A percentile compares a stretch with the other conserved stretches of the same genome.
phyloP scores from a whole-genome alignment of 2,329 filamentous ascomycete genomes.

The Teratosphaeria viscida region DNA sequence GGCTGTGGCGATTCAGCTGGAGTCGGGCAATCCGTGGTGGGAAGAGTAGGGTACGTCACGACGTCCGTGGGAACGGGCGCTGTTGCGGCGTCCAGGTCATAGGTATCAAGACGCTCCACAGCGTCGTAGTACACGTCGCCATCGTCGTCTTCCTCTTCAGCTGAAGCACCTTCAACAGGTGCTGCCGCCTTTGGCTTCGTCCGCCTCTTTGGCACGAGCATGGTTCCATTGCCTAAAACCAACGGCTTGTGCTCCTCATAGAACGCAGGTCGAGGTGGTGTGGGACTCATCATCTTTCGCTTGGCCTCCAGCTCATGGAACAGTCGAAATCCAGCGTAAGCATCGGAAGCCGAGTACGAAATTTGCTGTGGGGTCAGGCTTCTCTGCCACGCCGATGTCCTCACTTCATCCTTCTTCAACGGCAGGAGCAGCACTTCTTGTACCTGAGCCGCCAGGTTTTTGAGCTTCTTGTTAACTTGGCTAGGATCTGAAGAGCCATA shows the following conservation, averaged over 20 bases:
- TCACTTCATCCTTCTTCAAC: constrained; percentile 64
- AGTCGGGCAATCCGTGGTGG: neutral
- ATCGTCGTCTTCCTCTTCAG: constrained; percentile 18
- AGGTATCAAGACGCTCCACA: constrained; percentile 14
- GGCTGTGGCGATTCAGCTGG: neutral
- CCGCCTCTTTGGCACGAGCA: neutral
- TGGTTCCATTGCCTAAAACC: constrained; percentile 38
- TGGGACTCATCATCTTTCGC: constrained; percentile 54
- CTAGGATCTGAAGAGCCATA: constrained; percentile 45
- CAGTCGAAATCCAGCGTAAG: constrained; percentile 67
- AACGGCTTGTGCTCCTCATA: constrained; percentile 60
- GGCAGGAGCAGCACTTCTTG: constrained; percentile 62
- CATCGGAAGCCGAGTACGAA: constrained; percentile 67
- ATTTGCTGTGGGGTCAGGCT: constrained; percentile 55
- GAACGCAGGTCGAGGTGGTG: constrained; percentile 58
- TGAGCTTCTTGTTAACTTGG: constrained; percentile 54
- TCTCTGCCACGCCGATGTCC: constrained; percentile 64
- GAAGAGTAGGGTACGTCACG: neutral
- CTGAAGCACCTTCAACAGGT: neutral
- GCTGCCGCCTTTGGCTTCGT: neutral
- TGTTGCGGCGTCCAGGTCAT: neutral
- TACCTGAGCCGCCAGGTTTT: constrained; percentile 60
- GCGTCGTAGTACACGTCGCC: constrained; percentile 20
- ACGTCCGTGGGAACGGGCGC: neutral
- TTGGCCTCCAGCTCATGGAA: constrained; percentile 62